Evolutionary conservation across 2,329 filamentous ascomycete species (phyloP).

Genomic region (Phaeosphaeria sp.): DNA sequence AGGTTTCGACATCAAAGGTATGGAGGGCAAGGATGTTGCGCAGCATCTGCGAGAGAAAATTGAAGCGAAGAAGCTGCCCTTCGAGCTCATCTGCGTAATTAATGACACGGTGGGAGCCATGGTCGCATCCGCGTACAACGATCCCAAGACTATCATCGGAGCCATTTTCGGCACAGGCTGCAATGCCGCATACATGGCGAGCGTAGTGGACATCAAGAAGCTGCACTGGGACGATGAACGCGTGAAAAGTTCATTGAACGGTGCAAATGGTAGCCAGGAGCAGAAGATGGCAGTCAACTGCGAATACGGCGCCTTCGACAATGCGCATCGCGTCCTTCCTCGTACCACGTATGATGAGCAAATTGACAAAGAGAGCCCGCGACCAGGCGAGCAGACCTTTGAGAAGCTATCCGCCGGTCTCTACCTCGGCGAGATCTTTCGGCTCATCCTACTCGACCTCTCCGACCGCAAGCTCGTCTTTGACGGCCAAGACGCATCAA

Average conservation of each 20-base stretch:
- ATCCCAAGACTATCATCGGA: slow-evolving; percentile 82
- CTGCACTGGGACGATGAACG: slow-evolving; percentile 50
- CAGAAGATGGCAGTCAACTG: slow-evolving; percentile 87
- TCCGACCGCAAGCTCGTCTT: slow-evolving; percentile 80
- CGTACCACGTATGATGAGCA: slow-evolving; percentile 69
- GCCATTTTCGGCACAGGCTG: slow-evolving; percentile 95
- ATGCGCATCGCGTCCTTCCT: slow-evolving; percentile 87
- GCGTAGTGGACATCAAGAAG: slow-evolving; percentile 82
- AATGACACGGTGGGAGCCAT: slow-evolving; percentile 94
- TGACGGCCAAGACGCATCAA: slow-evolving; percentile 75
- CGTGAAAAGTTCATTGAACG: neutral
- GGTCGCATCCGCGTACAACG: slow-evolving; percentile 89
- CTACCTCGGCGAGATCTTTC: slow-evolving; percentile 65
- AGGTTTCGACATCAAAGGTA: slow-evolving; percentile 91
- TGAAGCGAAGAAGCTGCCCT: slow-evolving; percentile 75
- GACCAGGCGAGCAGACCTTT: slow-evolving; percentile 54
- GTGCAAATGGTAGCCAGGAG: neutral
- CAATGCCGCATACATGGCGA: slow-evolving; percentile 93
- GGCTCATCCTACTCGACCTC: slow-evolving; percentile 53
- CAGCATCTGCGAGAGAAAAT: slow-evolving; percentile 85
- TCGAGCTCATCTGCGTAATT: slow-evolving; percentile 84
- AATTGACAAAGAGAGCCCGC: slow-evolving; percentile 53
- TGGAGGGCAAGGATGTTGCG: slow-evolving; percentile 90
- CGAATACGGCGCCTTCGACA: slow-evolving; percentile 97
- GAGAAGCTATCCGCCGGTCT: slow-evolving; percentile 56